phyloP scores from a whole-genome alignment of 495 filamentous ascomycete species.

The Chaetomium tenue region DNA sequence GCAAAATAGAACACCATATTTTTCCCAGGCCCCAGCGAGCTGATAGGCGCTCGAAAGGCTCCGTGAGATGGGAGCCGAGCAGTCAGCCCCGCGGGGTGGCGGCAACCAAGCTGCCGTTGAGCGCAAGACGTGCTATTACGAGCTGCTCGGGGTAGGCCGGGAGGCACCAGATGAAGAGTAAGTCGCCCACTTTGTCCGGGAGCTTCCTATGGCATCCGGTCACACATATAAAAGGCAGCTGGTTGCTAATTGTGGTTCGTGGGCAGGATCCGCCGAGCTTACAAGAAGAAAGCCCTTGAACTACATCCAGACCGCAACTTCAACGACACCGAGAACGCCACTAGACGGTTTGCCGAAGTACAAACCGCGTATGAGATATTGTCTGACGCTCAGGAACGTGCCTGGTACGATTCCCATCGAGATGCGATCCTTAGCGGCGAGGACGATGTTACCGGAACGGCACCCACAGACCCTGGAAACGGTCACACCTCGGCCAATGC shows the following conservation, averaged over 20 bases:
- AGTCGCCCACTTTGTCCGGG: constrained; percentile 27
- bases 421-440: constrained; percentile 72
- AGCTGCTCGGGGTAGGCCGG: constrained; percentile 71
- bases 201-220: not conserved
- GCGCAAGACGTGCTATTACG: constrained; percentile 84
- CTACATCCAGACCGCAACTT: constrained; percentile 94
- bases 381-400: constrained; percentile 89
- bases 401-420: constrained; percentile 96
- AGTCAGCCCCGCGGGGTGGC: constrained; percentile 57
- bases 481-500: constrained; percentile 75
- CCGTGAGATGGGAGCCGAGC: constrained; percentile 70
- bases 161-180: constrained; percentile 82
- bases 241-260: constrained; percentile 13
- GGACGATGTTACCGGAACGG: constrained; percentile 45
- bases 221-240: too few species aligned
- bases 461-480: constrained; percentile 58
- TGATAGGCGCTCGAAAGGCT: not conserved
- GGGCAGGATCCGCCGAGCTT: constrained; percentile 85
- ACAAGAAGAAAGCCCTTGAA: constrained; percentile 84
- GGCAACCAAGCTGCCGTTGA: constrained; percentile 24
- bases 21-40: not conserved
- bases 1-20: not conserved
- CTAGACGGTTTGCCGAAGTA: constrained; percentile 81
- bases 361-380: constrained; percentile 93
- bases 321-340: constrained; percentile 78